Evolutionary conservation across 2,329 filamentous ascomycete genomes (phyloP).

Genomic region (Helicocarpus griseus): DNA sequence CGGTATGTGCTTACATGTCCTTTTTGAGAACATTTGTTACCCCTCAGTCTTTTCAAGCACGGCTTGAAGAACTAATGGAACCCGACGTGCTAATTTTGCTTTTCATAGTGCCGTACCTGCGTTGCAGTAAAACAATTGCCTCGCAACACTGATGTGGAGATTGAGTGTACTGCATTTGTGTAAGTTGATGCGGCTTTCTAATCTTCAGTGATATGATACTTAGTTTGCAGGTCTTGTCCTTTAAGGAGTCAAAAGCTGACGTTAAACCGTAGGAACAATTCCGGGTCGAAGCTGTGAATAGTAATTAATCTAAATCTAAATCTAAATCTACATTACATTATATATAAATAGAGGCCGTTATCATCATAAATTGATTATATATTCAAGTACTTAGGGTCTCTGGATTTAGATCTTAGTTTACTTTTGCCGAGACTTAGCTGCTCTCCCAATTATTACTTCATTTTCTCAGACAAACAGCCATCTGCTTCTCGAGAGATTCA

Average conservation of each 20-base stretch:
- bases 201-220: no score
- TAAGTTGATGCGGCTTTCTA: slow-evolving; percentile 24
- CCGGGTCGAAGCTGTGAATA: slow-evolving; percentile 3
- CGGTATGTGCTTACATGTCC: background rate
- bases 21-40: background rate
- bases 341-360: background rate
- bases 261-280: background rate
- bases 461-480: no score
- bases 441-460: no score
- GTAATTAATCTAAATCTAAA: no score
- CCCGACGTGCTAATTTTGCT: background rate
- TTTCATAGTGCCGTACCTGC: slow-evolving; percentile 59
- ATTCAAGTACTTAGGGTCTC: no score
- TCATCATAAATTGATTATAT: no score
- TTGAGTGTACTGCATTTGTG: slow-evolving; percentile 73
- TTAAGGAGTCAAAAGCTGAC: background rate
- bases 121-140: slow-evolving; percentile 84
- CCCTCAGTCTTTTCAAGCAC: background rate
- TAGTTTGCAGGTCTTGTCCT: no score
- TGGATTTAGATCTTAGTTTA: no score
- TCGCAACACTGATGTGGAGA: slow-evolving; percentile 78
- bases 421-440: no score
- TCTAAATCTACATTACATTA: no score
- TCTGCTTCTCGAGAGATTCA: no score
- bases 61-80: background rate